Base-by-base conservation (phyloP, 768 basidiomycete genomes). In the Botryobasidium botryosum region DNA sequence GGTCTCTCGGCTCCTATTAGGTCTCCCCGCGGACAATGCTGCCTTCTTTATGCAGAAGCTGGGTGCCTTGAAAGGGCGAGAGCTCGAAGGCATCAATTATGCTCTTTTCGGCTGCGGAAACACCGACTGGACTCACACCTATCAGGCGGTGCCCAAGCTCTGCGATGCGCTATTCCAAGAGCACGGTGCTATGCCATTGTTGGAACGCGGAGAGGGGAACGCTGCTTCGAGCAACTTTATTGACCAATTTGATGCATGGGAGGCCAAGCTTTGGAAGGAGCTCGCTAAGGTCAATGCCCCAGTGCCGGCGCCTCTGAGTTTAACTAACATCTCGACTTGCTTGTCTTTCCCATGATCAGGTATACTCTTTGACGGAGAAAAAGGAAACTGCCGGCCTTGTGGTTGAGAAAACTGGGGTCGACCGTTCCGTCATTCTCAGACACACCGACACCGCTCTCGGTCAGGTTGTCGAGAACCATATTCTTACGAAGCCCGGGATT, bases 31-130 rank as follows among this genome's bases (percentile, higher is more conserved):
- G 0, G 68, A 70, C 54, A 69, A 71, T 48, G 69, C 68, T 2
- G 60, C 61, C 6, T 60, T 59, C 43, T 70, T 69, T 51, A 59
- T 69, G 15, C 61, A 66, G 42, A 65, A 64, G 60, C 44, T 71
- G 17, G 56, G 56, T 29, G 57, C 50, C 44, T 49, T 63, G 5
- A 48, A 58, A 6, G 56, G 50, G 44, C 27, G 44, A 5, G n/a
- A 43, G 27, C 51, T 66, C 39, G 50, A 49, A 3, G 56, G 59
- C 36, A 59, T 66, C 17, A 55, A 56, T 23, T 71, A 61, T 44
- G 65, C 64, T 2, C 66, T 71, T 20, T 70, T 71, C 42, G 70
- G 69, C 2, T 68, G 67, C 48, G 70, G 70, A 4, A 67, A 71
- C 54, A 59, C 58, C 35, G 70, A 71, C 50, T 71, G 70, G 69